A percentile compares a stretch with the other conserved stretches of the same genome.
Conservation (phyloP, 116 monocot genomes). For the Cymodocea nodosa region DNA sequence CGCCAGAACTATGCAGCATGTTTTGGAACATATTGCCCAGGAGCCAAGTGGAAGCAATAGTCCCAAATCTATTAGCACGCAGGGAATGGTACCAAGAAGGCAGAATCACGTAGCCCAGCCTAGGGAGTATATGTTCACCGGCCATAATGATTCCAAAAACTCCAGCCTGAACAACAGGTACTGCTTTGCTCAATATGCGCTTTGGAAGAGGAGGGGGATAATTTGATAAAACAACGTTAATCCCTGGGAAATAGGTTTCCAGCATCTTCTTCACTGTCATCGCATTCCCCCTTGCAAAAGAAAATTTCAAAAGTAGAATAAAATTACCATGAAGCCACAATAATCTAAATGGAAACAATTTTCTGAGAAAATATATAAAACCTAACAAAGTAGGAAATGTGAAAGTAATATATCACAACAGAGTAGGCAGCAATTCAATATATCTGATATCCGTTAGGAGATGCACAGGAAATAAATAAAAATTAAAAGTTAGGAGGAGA, state of each 20-base stretch:
- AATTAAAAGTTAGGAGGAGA: too few relatives aligned
- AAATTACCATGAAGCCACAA: too few relatives aligned
- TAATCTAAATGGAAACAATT: too few relatives aligned
- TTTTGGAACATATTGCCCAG: slow-evolving; percentile 69
- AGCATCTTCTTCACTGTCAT: slow-evolving; percentile 89
- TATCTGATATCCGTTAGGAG: too few relatives aligned
- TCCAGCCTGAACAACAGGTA: slow-evolving; percentile 66
- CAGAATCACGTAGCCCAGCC: slow-evolving; percentile 49
- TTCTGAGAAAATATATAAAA: too few relatives aligned
- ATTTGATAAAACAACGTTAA: slow-evolving; percentile 63
- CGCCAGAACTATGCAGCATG: slow-evolving; percentile 77
- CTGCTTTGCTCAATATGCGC: slow-evolving; percentile 63
- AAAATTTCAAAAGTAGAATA: neutral
- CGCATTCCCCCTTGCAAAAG: slow-evolving; percentile 65
- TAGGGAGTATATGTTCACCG: slow-evolving; percentile 88
- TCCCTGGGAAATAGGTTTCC: slow-evolving; percentile 85
- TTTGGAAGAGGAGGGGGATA: slow-evolving; percentile 87
- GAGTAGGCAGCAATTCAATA: too few relatives aligned
- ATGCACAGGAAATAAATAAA: too few relatives aligned
- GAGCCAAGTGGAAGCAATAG: slow-evolving; percentile 81
- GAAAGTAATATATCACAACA: too few relatives aligned
- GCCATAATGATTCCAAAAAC: slow-evolving; percentile 54
- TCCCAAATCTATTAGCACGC: slow-evolving; percentile 85
- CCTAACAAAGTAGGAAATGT: too few relatives aligned
- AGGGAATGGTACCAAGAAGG: slow-evolving; percentile 75